Conservation (phyloP, 1,284 basidiomycete genomes). For the Puccinia polysora region DNA sequence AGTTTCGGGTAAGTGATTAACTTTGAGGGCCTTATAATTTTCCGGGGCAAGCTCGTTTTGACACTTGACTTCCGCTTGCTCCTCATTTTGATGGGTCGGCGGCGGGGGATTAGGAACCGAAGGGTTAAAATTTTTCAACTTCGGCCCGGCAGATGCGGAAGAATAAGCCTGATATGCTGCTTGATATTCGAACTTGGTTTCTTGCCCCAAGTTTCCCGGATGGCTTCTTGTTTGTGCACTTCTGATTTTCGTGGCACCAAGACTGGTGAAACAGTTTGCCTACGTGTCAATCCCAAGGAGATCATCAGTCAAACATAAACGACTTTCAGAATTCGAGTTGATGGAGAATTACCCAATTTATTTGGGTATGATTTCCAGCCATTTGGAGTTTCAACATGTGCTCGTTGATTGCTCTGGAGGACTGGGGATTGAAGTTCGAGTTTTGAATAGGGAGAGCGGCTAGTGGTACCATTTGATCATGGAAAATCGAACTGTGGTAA, state of each 20-base stretch:
- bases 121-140: not conserved
- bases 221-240: not conserved
- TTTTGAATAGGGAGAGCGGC: slow-evolving; percentile 1
- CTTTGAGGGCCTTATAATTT: not conserved
- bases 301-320: no score
- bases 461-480: not conserved
- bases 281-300: not conserved
- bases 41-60: not conserved
- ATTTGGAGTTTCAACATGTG: not conserved
- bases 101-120: not conserved
- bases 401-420: not conserved
- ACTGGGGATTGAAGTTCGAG: not conserved
- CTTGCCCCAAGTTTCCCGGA: not conserved
- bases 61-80: slow-evolving; percentile 1
- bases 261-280: not conserved
- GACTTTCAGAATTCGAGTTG: no score
- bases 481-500: not conserved
- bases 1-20: no score
- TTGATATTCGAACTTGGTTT: slow-evolving; percentile 5
- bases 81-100: not conserved
- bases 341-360: not conserved
- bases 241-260: slow-evolving; percentile 4
- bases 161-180: slow-evolving; percentile 13
- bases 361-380: not conserved
- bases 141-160: slow-evolving; percentile 2